Percentiles rank a stretch among this genome's conserved stretches.
These are phyloP conservation scores for Vitis cinerea DNA, from an alignment of 164 flowering plant genomes.

Conservation along the genomic window DNA sequence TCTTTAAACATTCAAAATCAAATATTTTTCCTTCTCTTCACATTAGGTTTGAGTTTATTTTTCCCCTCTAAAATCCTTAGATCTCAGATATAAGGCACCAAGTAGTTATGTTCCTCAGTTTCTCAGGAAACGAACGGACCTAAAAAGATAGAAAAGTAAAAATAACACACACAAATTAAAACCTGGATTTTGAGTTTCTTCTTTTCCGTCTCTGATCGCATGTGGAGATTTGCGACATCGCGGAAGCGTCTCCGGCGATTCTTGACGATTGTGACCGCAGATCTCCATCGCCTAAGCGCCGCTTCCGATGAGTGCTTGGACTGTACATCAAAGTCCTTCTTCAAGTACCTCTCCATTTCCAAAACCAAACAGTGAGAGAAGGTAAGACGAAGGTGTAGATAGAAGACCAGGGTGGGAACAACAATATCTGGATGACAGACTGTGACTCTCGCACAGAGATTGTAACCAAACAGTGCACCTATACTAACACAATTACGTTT, in stretches of 20 bases:
- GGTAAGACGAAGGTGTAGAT: background rate
- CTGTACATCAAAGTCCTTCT: slow-evolving; percentile 44
- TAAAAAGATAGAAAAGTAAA: background rate
- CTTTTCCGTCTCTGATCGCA: slow-evolving; percentile 42
- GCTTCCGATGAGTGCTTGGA: slow-evolving; percentile 43
- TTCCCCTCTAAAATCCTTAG: no score
- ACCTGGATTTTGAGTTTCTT: slow-evolving; percentile 41
- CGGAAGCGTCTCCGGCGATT: slow-evolving; percentile 58
- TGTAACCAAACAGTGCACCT: no score
- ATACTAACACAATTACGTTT: no score
- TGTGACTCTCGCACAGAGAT: no score
- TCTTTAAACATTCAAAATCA: no score
- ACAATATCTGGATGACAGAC: no score
- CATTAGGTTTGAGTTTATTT: no score
- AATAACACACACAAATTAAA: slow-evolving; percentile 1
- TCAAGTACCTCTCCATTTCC: slow-evolving; percentile 28
- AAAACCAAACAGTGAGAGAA: background rate
- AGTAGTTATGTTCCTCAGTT: no score
- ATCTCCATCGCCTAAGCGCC: slow-evolving; percentile 48
- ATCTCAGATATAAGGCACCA: no score
- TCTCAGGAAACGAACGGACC: background rate
- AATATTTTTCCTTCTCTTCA: no score
- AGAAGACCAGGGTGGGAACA: background rate
- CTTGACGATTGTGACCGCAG: slow-evolving; percentile 40
- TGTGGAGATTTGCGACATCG: slow-evolving; percentile 45